Evolutionary conservation across 2,329 filamentous ascomycete genomes (phyloP).

Genomic region (Alternaria incomplexa): DNA sequence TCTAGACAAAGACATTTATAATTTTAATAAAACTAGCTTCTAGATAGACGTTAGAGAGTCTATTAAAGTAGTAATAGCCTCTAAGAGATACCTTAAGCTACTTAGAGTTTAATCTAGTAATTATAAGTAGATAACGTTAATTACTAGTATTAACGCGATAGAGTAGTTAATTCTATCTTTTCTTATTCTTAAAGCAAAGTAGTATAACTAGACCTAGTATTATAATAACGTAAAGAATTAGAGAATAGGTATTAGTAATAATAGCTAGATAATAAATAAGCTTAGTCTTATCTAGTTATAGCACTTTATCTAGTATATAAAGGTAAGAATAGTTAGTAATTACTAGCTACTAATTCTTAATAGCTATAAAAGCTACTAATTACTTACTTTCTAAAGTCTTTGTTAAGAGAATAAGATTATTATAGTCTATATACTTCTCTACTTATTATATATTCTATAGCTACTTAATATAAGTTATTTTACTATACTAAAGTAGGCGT

Average conservation of each 20-base stretch:
- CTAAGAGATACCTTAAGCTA: neutral
- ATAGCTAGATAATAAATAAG: conserved; percentile 46
- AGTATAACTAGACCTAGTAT: conserved; percentile 11
- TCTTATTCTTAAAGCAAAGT: neutral
- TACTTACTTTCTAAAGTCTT: neutral
- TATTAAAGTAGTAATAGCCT: neutral
- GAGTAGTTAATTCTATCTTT: conserved; percentile 13
- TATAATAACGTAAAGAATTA: conserved; percentile 22
- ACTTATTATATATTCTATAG: neutral
- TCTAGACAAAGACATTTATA: neutral
- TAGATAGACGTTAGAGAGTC: neutral
- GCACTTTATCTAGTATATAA: conserved; percentile 46
- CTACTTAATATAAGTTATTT: neutral
- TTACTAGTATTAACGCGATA: conserved; percentile 11
- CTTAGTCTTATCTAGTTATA: conserved; percentile 43
- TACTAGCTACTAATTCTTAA: neutral
- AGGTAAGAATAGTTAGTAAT: conserved; percentile 23
- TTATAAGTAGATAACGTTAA: conserved; percentile 16
- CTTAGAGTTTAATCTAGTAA: conserved; percentile 8
- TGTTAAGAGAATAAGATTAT: neutral
- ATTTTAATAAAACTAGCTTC: neutral
- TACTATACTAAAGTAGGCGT: neutral
- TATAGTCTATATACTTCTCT: neutral
- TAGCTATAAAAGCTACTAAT: neutral
- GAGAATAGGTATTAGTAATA: conserved; percentile 35